Evolutionary conservation across 768 basidiomycete species (phyloP), one percentile per base, ranked within the genome.

Genomic region (Coprinopsis strossmayeri): DNA sequence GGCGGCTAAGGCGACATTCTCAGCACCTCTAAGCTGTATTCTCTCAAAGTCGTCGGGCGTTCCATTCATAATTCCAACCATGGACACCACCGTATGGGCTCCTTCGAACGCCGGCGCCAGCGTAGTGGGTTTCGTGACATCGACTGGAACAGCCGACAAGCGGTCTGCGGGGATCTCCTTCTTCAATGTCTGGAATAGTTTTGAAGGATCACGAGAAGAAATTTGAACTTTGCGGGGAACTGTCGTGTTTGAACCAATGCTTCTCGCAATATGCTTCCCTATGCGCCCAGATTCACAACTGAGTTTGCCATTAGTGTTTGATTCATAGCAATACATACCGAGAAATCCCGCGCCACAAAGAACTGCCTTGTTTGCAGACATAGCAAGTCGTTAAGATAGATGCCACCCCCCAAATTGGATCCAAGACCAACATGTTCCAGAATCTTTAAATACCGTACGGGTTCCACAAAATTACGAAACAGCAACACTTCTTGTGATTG

Each of bases 51-150:
- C 66, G 26, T 69, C 62, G 0, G 69, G 67, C 3, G 74, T 69
- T 2, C 85, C 84, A 43, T 76, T 68, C 57, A 91, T 67, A 20
- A 87, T 63, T 1, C 86, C 86, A 24, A 87, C 85, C 27, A 89
- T 71, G 15, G 84, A 87, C 1, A 87, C 67, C 1, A 87, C 72
- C 1, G 77, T 71, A 28, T 68, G 59, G 2, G 87, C 82, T 51
- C 66, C 75, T 48, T 73, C 58, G 50, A 89, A 75, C 2, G 77
- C 80, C 2, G 63, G 54, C 7, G 44, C 38, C 7, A 86, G 63
- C 0, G 78, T 74, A 3, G 62, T 57, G 12, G 70, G 65, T 34
- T 74, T 67, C 13, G 82, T 83, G 41, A 88, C 69, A 56, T 89
- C 84, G 15, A 74, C 65, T 30, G 65, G 52, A 15, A 59, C 68